A percentile compares a stretch with the other conserved stretches of the same genome.
Evolutionary conservation across 495 filamentous ascomycete genomes (phyloP).

Genomic region (Hypoxylon cercidicola): DNA sequence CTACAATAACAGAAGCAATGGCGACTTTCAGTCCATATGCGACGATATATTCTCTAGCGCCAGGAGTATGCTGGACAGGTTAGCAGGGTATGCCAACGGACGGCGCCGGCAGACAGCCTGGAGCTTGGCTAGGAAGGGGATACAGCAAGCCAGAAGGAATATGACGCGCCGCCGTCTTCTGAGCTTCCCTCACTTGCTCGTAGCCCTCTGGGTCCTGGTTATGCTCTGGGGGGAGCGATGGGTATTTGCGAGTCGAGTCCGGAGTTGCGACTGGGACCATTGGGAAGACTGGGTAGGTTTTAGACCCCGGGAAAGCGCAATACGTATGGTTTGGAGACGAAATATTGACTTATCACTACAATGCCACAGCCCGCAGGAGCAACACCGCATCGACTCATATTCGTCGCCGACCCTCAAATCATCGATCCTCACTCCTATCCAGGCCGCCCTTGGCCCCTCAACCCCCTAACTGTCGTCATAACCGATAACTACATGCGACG

Average conservation of each 20-base stretch:
- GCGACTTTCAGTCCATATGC: constrained; percentile 46
- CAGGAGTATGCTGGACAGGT: constrained; percentile 38
- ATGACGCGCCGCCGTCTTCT: constrained; percentile 59
- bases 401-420: constrained; percentile 96
- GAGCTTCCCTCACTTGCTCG: constrained; percentile 72
- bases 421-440: constrained; percentile 98
- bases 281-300: constrained; percentile 93
- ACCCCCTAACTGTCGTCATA: constrained; percentile 78
- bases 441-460: constrained; percentile 89
- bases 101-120: constrained; percentile 49
- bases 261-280: constrained; percentile 78
- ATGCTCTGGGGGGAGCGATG: constrained; percentile 90
- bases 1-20: constrained; percentile 30
- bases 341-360: constrained; percentile 24
- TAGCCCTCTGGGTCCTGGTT: constrained; percentile 77
- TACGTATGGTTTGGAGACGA: not conserved
- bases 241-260: constrained; percentile 73
- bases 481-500: constrained; percentile 91
- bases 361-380: constrained; percentile 72
- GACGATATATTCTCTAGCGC: constrained; percentile 39
- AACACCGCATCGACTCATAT: constrained; percentile 83
- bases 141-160: constrained; percentile 51
- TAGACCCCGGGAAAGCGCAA: not conserved
- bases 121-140: constrained; percentile 39
- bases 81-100: constrained; percentile 49